Evolutionary conservation across 305 asterid species (phyloP).

Genomic region (Striga hermonthica): DNA sequence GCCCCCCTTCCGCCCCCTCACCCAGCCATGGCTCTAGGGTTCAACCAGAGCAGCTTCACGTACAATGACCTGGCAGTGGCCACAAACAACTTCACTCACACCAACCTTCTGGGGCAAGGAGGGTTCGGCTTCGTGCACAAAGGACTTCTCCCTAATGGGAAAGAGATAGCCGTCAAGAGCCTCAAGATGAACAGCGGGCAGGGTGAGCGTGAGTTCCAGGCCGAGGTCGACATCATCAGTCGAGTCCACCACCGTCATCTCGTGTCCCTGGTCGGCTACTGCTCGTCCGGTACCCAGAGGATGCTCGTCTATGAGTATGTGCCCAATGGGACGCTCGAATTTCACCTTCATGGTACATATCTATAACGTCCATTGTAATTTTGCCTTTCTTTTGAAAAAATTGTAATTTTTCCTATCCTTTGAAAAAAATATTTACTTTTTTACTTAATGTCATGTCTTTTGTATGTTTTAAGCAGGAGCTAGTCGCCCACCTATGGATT

Average conservation of each 20-base stretch:
- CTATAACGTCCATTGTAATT: no score
- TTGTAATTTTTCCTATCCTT: no score
- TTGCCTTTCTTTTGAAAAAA: no score
- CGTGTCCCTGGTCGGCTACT: constrained; percentile 64
- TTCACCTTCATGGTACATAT: constrained; percentile 60
- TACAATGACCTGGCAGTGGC: constrained; percentile 54
- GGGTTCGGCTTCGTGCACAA: constrained; percentile 73
- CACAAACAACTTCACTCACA: constrained; percentile 44
- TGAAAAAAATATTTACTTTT: no score
- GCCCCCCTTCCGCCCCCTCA: constrained; percentile 52
- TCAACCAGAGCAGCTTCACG: constrained; percentile 59
- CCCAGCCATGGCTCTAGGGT: constrained; percentile 46
- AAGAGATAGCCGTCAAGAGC: constrained; percentile 64
- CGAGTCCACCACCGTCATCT: constrained; percentile 68
- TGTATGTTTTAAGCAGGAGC: constrained; percentile 34
- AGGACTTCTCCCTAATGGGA: constrained; percentile 68
- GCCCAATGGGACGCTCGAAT: constrained; percentile 51
- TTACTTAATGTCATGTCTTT: no score
- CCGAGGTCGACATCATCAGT: constrained; percentile 71
- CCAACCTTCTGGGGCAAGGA: constrained; percentile 62
- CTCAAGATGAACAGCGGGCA: constrained; percentile 62
- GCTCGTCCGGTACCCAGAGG: constrained; percentile 52
- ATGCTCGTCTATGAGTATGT: constrained; percentile 66
- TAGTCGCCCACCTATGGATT: constrained; percentile 47
- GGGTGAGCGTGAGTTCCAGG: constrained; percentile 78